Conservation (phyloP, 2,329 filamentous ascomycete species). For the Volutella citrinella region DNA sequence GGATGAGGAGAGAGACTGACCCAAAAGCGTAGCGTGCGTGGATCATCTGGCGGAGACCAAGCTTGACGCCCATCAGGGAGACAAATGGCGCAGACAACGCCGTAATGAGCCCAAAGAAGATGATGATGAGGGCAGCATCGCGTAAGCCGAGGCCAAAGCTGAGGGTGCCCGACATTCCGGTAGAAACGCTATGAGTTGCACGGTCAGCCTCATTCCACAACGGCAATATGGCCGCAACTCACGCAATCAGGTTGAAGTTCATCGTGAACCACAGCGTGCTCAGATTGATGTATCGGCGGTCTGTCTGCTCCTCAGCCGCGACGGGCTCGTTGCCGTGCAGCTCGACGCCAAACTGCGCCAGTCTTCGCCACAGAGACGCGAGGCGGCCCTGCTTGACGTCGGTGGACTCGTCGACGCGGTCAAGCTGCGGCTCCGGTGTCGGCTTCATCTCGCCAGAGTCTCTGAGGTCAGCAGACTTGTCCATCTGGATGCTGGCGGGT, state of each 20-base stretch:
- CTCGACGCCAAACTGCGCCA: conserved; percentile 28
- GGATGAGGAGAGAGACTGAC: too few species aligned
- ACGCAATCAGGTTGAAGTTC: conserved; percentile 30
- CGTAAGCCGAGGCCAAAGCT: conserved; percentile 39
- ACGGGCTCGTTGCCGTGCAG: conserved; percentile 28
- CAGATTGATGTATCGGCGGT: conserved; percentile 28
- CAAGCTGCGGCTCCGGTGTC: too few species aligned
- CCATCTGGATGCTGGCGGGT: too few species aligned
- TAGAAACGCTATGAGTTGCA: conserved; percentile 29
- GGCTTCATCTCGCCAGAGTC: too few species aligned
- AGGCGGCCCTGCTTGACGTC: too few species aligned
- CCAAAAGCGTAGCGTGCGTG: too few species aligned
- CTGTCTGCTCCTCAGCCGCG: conserved; percentile 26
- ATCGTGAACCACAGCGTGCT: conserved; percentile 30
- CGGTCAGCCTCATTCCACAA: too few species aligned
- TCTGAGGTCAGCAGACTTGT: too few species aligned
- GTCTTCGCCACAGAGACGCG: too few species aligned
- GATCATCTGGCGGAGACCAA: conserved; percentile 46
- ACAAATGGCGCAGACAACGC: conserved; percentile 38
- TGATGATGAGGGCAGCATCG: conserved; percentile 40
- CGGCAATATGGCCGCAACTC: conserved; percentile 10
- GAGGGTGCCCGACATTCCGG: conserved; percentile 44
- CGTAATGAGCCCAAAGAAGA: conserved; percentile 45
- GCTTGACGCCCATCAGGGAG: conserved; percentile 40
- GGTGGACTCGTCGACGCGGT: too few species aligned